These are phyloP conservation scores for Curvularia sp. DNA, from an alignment of 2,329 filamentous ascomycete genomes.

Conservation along the genomic window DNA sequence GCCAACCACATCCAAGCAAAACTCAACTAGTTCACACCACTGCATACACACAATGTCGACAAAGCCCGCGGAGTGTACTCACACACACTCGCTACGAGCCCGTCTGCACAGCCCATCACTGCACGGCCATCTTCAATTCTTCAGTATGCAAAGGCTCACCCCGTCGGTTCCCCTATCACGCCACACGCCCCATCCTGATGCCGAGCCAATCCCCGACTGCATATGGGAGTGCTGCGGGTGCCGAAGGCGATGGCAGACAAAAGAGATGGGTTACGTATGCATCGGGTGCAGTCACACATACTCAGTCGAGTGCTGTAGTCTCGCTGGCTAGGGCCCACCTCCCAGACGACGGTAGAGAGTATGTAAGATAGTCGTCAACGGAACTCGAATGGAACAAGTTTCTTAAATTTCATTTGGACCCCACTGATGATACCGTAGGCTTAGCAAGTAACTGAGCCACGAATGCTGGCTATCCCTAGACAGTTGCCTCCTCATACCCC, in stretches of 20 bases:
- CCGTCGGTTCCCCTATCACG: not conserved
- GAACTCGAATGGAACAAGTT: not conserved
- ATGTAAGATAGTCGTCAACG: not conserved
- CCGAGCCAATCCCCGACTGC: conserved; percentile 19
- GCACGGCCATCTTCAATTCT: not conserved
- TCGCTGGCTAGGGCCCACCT: conserved; percentile 5
- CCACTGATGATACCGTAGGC: not conserved
- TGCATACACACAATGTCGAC: not conserved
- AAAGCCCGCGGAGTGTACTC: not conserved
- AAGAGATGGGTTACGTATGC: conserved; percentile 22
- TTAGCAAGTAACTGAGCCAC: not conserved
- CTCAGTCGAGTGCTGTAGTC: conserved; percentile 17
- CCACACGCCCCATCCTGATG: conserved; percentile 17
- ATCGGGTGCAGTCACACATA: conserved; percentile 24
- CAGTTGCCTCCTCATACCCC: not conserved
- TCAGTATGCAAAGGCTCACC: not conserved
- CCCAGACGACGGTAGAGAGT: not conserved
- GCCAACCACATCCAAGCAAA: not conserved
- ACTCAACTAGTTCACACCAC: conserved; percentile 1
- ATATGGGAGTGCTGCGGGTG: conserved; percentile 25
- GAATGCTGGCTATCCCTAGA: not conserved
- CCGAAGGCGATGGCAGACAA: conserved; percentile 20
- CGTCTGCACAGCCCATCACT: not conserved
- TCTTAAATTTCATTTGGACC: not conserved
- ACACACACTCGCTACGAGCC: not conserved